phyloP scores from a whole-genome alignment of 2,329 filamentous ascomycete species.

The Diaporthe citriasiana region DNA sequence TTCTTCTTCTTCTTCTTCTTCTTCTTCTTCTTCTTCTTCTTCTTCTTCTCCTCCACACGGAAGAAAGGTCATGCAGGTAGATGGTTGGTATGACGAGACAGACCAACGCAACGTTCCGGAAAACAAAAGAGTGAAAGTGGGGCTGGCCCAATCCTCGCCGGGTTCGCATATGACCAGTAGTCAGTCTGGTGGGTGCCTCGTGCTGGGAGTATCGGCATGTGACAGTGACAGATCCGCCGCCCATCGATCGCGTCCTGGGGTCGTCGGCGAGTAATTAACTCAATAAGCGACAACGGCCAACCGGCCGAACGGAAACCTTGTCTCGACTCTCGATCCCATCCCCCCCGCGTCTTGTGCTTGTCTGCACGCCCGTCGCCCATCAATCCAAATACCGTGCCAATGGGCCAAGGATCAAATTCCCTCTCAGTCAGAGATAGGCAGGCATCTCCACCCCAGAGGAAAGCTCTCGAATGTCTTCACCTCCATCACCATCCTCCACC shows the following conservation, averaged over 20 bases:
- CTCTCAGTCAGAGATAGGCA: neutral
- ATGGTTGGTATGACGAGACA: too few relatives aligned
- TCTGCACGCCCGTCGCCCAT: constrained; percentile 1
- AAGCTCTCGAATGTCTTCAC: neutral
- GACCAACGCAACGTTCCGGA: too few relatives aligned
- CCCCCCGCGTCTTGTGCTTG: neutral
- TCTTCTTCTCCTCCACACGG: neutral
- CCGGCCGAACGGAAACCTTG: constrained; percentile 38
- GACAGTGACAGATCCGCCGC: constrained; percentile 23
- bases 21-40: too few relatives aligned
- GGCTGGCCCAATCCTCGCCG: constrained; percentile 15
- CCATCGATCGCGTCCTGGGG: neutral
- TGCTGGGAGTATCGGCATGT: constrained; percentile 19
- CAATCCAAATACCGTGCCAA: neutral
- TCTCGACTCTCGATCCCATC: neutral
- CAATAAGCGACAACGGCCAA: constrained; percentile 5
- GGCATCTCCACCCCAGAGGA: neutral
- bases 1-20: neutral
- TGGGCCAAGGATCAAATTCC: neutral
- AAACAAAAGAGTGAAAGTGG: constrained; percentile 4
- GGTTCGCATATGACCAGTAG: constrained; percentile 14
- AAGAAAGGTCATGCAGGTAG: neutral
- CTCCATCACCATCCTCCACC: neutral
- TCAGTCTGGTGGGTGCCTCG: neutral
- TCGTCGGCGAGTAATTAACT: neutral